A percentile compares a stretch with the other conserved stretches of the same genome.
phyloP scores from a whole-genome alignment of 2,329 filamentous ascomycete species.

The Blastomyces percursus region DNA sequence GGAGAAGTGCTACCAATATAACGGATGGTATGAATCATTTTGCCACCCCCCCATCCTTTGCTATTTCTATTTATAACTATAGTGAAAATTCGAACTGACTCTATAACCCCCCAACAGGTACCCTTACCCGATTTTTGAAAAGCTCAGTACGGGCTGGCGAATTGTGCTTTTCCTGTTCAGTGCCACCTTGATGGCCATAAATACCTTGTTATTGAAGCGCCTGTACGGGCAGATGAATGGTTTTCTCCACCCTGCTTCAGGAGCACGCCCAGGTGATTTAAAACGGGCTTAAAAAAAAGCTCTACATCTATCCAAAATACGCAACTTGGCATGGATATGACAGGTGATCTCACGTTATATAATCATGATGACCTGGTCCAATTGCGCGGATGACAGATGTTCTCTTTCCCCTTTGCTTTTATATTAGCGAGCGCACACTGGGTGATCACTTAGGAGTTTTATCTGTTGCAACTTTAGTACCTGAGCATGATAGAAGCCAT shows the following conservation, averaged over 20 bases:
- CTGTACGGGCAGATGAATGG: constrained; percentile 49
- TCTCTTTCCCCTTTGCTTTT: not conserved
- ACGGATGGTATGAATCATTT: constrained; percentile 45
- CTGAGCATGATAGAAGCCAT: not conserved
- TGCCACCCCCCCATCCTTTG: not conserved
- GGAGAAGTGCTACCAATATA: constrained; percentile 47
- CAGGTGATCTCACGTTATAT: too few species aligned
- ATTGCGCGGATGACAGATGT: not conserved
- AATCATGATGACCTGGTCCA: not conserved
- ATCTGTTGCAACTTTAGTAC: not conserved
- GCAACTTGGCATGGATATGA: not conserved
- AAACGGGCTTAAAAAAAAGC: not conserved
- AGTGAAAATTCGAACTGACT: not conserved
- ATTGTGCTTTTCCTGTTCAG: constrained; percentile 57
- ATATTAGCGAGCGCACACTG: not conserved
- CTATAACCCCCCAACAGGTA: not conserved
- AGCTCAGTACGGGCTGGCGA: constrained; percentile 56
- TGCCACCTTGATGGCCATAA: constrained; percentile 59
- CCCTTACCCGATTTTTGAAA: constrained; percentile 64
- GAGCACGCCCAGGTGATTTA: not conserved
- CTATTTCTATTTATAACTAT: not conserved
- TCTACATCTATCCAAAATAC: not conserved
- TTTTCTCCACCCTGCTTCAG: constrained; percentile 10
- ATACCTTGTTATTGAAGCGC: constrained; percentile 58
- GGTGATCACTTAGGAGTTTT: not conserved